Evolutionary conservation across 2,329 filamentous ascomycete genomes (phyloP), one percentile per base, ranked within the genome.

Genomic region (Hypoxylon sp.): DNA sequence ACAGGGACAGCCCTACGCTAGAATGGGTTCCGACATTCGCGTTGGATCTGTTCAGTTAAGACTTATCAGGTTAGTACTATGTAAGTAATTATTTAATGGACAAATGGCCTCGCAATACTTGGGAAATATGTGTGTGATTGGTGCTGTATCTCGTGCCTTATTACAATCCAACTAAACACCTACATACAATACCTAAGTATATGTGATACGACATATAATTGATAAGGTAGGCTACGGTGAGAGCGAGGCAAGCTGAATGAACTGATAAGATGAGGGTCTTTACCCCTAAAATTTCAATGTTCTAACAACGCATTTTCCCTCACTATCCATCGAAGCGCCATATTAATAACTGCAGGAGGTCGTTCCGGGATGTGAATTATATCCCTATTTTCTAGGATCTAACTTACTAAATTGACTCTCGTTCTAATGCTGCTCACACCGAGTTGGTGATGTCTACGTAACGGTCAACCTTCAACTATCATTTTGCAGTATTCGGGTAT

Each of bases 1-100:
- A 52, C 57, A 61, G 51, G 59, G 51, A 56, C 58, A 66, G 57
- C 58, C 58, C 57, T 65, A 65, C 51, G 17, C 53, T 35, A 48
- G 46, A 54, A 59, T 51, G 39, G 35, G 42, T 33, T 54, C 62
- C 31, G 42, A 39, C 46, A n/a, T 47, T 58, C 56, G 33, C 33
- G n/a, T 35, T 37, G 35, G 24, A 31, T 44, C 35, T 53, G n/a
- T 33, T 48, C 39, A 54, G 22, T 39, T 57, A 14, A 46, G 24
- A 37, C 48, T 48, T 33, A 58, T 50, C 22, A n/a, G 47, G 64
- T 62, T 67, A 67, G 58, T 53, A 19, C 26, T 53, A 57, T 63
- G 58, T 59, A 58, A 58, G 58, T 63, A 67, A 67, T 63, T 57
- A 13, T 52, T 48, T 26, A 10, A 63, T 53, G 39, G 53, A 35